A percentile compares a stretch with the other conserved stretches of the same genome.
Conservation (phyloP, 768 basidiomycete species). For the Panaeolus cyanescens region DNA sequence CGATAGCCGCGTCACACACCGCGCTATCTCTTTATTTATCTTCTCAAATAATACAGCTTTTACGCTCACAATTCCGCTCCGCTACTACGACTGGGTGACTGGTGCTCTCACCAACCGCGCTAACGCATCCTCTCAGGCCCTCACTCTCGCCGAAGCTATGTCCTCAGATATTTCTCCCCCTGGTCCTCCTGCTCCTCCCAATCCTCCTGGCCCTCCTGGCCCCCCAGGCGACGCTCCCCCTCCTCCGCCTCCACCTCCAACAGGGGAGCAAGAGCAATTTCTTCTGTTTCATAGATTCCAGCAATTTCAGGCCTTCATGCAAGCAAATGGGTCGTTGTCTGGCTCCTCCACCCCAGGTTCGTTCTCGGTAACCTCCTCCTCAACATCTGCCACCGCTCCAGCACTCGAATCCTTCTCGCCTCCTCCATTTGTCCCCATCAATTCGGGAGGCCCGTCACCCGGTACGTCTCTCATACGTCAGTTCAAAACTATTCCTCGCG, state of each 20-base stretch:
- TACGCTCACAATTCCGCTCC: background rate
- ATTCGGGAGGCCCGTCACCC: background rate
- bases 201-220: background rate
- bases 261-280: background rate
- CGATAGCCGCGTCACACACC: no score
- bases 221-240: background rate
- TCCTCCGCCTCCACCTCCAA: background rate
- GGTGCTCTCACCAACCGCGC: background rate
- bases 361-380: background rate
- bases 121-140: background rate
- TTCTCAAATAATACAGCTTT: no score
- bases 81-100: background rate
- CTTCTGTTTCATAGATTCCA: background rate
- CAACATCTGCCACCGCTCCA: background rate
- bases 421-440: background rate
- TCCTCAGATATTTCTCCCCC: no score
- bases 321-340: background rate
- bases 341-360: no score
- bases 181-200: background rate
- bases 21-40: no score
- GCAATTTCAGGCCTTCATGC: background rate
- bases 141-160: background rate
- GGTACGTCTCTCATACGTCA: background rate
- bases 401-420: background rate
- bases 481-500: slow-evolving; percentile 2